Percentiles rank a stretch among this genome's conserved stretches.
phyloP scores from a whole-genome alignment of 257 asterid species.

The Agastache rugosa region DNA sequence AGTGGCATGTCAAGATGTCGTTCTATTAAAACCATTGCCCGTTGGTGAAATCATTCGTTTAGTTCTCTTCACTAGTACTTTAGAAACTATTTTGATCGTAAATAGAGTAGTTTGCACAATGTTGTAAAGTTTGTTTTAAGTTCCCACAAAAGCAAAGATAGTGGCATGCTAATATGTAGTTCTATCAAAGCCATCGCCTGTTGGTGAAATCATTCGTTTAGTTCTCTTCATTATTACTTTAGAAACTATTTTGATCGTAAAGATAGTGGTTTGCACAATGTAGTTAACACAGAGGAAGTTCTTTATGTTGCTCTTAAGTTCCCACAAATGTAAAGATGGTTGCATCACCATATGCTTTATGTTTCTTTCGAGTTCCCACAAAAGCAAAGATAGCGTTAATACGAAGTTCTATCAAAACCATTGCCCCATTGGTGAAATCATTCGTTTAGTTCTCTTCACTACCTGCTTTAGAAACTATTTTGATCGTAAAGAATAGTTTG shows the following conservation, averaged over 20 bases:
- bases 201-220: slow-evolving; percentile 35
- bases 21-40: slow-evolving; percentile 93
- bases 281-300: too few relatives aligned
- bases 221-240: background rate
- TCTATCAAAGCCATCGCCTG: slow-evolving; percentile 94
- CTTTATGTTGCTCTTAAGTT: too few relatives aligned
- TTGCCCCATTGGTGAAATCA: slow-evolving; percentile 61
- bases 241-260: background rate
- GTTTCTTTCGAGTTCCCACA: background rate
- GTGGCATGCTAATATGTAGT: slow-evolving; percentile 24
- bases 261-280: background rate
- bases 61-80: background rate
- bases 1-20: background rate
- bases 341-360: too few relatives aligned
- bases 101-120: background rate
- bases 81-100: background rate
- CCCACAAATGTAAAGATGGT: too few relatives aligned
- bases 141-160: background rate
- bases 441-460: background rate
- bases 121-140: background rate
- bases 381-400: background rate
- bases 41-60: slow-evolving; percentile 43
- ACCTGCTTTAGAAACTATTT: background rate
- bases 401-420: slow-evolving; percentile 91
- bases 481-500: background rate